Evolutionary conservation across 306 rosid species (phyloP), one percentile per base, ranked within the genome.

Genomic region (Astragalus membranaceus): DNA sequence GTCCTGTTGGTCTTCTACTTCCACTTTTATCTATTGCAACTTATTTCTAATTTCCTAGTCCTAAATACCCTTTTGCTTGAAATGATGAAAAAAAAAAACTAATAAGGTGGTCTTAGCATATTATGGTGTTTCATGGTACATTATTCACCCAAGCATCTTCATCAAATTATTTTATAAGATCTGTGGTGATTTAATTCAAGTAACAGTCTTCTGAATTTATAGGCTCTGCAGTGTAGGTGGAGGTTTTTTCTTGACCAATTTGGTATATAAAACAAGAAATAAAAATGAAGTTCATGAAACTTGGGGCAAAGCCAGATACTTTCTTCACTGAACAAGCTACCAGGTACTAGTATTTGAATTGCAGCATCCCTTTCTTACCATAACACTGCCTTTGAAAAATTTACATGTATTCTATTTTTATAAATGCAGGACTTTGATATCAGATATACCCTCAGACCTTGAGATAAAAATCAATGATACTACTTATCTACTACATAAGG

Each of bases 281-380:
- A 54, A 87, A 67, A 68, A 94, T 94, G 99, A 94, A 94, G 95
- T 94, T 86, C 78, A 91, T 94, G 99, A 94, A 94, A 87, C 85
- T 94, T 79, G 99, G 99, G 54, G 83, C 92, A 52, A 91, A 85
- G 84, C 84, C 88, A 32, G 97, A 94, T 77, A 91, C 96, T 62
- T 94, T 94, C 88, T 83, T 78, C 76, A 86, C 96, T 5, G 92
- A 91, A 84, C 87, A 89, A 85, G 96, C 97, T 56, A 86, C 92
- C 68, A 91, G 99, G 99, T 91, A 81, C 67, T 69, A 32, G 42
- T 62, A 39, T 7, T 26, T 26, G 30, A 26, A 26, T 26, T 26
- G 30, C 30, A 26, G 44, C 60, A 66, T 65, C 33, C 42, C 35
- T 63, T 68, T 32, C 9, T 10, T 68, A 0, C 8, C 4, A 5